These are phyloP conservation scores for Cytospora schulzeri DNA, from an alignment of 2,329 filamentous ascomycete genomes.

Conservation along the genomic window DNA sequence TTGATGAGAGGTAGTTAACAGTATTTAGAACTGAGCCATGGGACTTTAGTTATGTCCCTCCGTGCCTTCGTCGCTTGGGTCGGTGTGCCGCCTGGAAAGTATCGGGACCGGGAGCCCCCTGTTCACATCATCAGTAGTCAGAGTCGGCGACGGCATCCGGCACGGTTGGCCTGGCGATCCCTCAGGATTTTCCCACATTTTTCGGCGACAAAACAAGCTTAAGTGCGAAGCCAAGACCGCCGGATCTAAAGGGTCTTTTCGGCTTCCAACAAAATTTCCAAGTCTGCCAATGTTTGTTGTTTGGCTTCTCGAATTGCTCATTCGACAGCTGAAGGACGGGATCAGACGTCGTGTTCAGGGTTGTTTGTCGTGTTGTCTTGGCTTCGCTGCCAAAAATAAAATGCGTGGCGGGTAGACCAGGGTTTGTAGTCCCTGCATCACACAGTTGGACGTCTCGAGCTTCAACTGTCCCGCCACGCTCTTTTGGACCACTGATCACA, in stretches of 20 bases:
- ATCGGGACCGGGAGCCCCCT: neutral
- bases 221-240: neutral
- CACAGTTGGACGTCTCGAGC: neutral
- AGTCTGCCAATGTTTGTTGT: neutral
- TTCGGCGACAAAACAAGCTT: neutral
- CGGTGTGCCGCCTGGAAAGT: neutral
- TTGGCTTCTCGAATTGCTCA: neutral
- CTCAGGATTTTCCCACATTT: neutral
- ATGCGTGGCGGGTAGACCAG: constrained; percentile 17
- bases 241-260: neutral
- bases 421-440: constrained; percentile 1
- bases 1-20: neutral
- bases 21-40: too few relatives aligned
- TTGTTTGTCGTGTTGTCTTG: neutral
- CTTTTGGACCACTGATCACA: neutral
- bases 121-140: neutral
- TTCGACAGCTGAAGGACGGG: constrained; percentile 13
- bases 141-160: neutral
- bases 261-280: neutral
- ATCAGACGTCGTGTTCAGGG: constrained; percentile 16
- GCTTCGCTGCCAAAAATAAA: constrained; percentile 25
- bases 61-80: constrained; percentile 3
- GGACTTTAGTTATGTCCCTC: too few relatives aligned
- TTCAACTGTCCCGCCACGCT: constrained; percentile 1
- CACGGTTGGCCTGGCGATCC: neutral